phyloP scores from a whole-genome alignment of 2,329 filamentous ascomycete genomes.

The Stylonectria norvegica region DNA sequence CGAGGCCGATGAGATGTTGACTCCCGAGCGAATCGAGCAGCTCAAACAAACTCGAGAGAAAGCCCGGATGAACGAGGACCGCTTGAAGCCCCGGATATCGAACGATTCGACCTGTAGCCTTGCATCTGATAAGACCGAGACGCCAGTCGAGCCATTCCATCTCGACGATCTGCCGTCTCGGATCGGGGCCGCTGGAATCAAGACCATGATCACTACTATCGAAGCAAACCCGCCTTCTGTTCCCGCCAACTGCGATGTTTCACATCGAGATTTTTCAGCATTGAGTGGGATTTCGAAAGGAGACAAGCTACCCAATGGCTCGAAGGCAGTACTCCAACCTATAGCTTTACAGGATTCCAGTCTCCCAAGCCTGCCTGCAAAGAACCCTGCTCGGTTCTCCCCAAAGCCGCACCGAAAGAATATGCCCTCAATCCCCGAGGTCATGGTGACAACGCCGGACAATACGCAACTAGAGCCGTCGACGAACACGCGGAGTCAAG shows the following conservation, averaged over 20 bases:
- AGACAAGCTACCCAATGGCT: constrained; percentile 6
- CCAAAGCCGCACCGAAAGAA: constrained; percentile 6
- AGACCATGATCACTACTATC: constrained; percentile 4
- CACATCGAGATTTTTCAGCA: constrained; percentile 24
- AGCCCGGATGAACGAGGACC: constrained; percentile 19
- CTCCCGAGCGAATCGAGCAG: constrained; percentile 48
- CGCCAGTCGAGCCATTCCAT: constrained; percentile 48
- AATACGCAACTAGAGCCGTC: constrained; percentile 7
- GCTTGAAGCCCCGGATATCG: constrained; percentile 12
- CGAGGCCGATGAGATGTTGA: constrained; percentile 59
- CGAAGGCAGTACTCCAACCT: no score
- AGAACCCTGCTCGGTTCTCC: constrained; percentile 18
- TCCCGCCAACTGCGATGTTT: constrained; percentile 20
- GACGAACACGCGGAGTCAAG: constrained; percentile 4
- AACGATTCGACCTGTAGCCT: constrained; percentile 23
- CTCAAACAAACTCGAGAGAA: constrained; percentile 37
- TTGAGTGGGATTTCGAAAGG: constrained; percentile 3
- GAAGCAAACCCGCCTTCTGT: constrained; percentile 8
- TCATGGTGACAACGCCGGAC: constrained; percentile 12
- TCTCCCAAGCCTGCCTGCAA: constrained; percentile 14
- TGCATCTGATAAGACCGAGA: constrained; percentile 28
- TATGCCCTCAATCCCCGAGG: constrained; percentile 27
- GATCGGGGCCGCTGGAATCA: constrained; percentile 36
- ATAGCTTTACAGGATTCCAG: no score
- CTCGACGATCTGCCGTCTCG: constrained; percentile 45